phyloP scores from a whole-genome alignment of 768 basidiomycete genomes.

The Postia placenta region DNA sequence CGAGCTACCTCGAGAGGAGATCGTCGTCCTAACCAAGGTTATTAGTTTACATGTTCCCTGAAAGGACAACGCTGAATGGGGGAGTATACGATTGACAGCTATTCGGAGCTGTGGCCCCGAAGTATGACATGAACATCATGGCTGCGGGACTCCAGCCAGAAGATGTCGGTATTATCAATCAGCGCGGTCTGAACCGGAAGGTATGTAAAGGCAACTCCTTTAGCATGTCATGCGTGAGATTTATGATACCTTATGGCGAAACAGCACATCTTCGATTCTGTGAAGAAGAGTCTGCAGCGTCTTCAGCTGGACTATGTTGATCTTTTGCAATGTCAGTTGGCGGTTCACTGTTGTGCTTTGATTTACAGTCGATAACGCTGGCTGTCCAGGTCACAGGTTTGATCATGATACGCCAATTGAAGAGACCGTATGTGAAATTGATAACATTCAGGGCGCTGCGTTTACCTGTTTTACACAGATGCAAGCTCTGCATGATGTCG shows the following conservation, averaged over 20 bases:
- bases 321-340: slow-evolving; percentile 42
- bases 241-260: no score
- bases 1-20: slow-evolving; percentile 36
- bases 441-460: neutral
- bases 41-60: neutral
- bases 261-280: slow-evolving; percentile 53
- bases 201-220: slow-evolving; percentile 15
- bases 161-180: slow-evolving; percentile 31
- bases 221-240: neutral
- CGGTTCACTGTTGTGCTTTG: no score
- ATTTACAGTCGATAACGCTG: no score
- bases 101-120: slow-evolving; percentile 1
- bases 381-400: slow-evolving; percentile 24
- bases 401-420: slow-evolving; percentile 37
- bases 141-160: slow-evolving; percentile 5
- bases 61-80: no score
- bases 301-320: slow-evolving; percentile 52
- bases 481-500: slow-evolving; percentile 39
- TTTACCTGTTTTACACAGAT: slow-evolving; percentile 16
- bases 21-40: slow-evolving; percentile 44
- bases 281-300: slow-evolving; percentile 35
- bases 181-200: slow-evolving; percentile 33
- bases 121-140: slow-evolving; percentile 4
- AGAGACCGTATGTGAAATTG: slow-evolving; percentile 20
- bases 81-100: neutral